Conservation (phyloP, 2,329 filamentous ascomycete species). For the Pezizomycotina sp. region DNA sequence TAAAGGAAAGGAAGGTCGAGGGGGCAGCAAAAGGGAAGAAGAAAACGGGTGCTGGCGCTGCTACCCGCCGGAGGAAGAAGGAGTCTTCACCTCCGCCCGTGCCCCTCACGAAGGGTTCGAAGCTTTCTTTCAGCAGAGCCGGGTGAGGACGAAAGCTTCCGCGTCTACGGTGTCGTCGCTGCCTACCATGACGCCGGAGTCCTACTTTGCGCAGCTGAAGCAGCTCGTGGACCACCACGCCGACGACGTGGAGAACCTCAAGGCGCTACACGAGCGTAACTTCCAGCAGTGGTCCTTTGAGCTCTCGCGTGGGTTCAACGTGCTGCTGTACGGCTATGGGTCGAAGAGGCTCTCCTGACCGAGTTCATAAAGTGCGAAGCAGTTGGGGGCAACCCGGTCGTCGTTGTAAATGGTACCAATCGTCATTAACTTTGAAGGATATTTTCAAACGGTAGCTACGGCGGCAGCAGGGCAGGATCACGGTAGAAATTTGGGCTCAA, state of each 20-base stretch:
- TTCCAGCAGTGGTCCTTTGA: constrained; percentile 92
- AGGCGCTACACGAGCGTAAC: constrained; percentile 58
- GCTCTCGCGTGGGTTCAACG: constrained; percentile 65
- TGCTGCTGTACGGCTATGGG: constrained; percentile 85
- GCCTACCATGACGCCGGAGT: constrained; percentile 69
- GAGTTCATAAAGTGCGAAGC: constrained; percentile 47
- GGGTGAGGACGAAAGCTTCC: constrained; percentile 47
- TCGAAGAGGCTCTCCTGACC: constrained; percentile 65
- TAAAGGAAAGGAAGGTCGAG: constrained; percentile 27
- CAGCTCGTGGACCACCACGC: constrained; percentile 52
- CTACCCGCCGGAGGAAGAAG: constrained; percentile 36
- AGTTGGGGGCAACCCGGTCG: constrained; percentile 43
- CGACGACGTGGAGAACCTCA: constrained; percentile 52
- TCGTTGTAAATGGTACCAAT: constrained; percentile 76
- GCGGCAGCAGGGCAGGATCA: constrained; percentile 37
- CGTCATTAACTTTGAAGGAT: constrained; percentile 50
- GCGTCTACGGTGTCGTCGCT: constrained; percentile 65
- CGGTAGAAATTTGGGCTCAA: constrained; percentile 28
- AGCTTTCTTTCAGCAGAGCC: constrained; percentile 84
- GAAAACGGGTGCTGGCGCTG: constrained; percentile 22
- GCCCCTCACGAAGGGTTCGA: constrained; percentile 65
- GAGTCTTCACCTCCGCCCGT: constrained; percentile 44
- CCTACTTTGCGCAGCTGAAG: constrained; percentile 61
- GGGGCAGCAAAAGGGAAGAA: constrained; percentile 24
- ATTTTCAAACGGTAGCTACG: constrained; percentile 51